Evolutionary conservation across 192 early-diverging fungal genomes (phyloP), one percentile per base, ranked within the genome.

Genomic region (Entomortierella lignicola): DNA sequence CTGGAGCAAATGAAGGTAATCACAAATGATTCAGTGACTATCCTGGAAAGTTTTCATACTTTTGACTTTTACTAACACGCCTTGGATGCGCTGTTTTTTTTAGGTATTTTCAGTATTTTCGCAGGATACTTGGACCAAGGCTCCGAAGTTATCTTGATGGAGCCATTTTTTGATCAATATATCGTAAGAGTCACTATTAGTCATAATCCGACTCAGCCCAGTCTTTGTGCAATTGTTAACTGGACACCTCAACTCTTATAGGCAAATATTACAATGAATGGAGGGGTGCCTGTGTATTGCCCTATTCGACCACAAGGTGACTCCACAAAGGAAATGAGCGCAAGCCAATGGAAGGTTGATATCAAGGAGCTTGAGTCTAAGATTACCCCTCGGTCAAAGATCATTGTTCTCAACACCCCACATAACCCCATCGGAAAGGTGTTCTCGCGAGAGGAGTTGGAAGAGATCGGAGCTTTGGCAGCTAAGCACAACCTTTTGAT

Each of bases 91-190:
- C n/a, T n/a, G n/a, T n/a, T n/a, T n/a, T n/a, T 56, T 47, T 43
- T 59, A 85, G 92, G 87, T 39, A 89, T 93, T 54, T 86, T 89
- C 77, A 91, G 92, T 21, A 94, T 92, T 42, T 96, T 94, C 84
- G 89, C 91, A 15, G 90, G 89, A 23, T 95, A 94, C 59, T 73
- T 98, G 65, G 86, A 95, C 80, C 89, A 91, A 23, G 91, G 89
- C 4, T 88, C 93, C 58, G 96, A 97, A 61, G 96, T 95, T 39
- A 94, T 99, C 56, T 82, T 95, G 56, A 96, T 99, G 89, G 94
- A 97, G 83, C 97, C 97, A 2, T 96, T 94, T 71, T 99, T 97
- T 84, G 97, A 99, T 77, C 92, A 92, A 84, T 99, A 99, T 75
- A 91, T 91, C 66, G 89, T 90, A 82, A 81, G 88, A 53, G 27